phyloP scores from a whole-genome alignment of 2,329 filamentous ascomycete genomes.

The Tolypocladium cylindrosporum region DNA sequence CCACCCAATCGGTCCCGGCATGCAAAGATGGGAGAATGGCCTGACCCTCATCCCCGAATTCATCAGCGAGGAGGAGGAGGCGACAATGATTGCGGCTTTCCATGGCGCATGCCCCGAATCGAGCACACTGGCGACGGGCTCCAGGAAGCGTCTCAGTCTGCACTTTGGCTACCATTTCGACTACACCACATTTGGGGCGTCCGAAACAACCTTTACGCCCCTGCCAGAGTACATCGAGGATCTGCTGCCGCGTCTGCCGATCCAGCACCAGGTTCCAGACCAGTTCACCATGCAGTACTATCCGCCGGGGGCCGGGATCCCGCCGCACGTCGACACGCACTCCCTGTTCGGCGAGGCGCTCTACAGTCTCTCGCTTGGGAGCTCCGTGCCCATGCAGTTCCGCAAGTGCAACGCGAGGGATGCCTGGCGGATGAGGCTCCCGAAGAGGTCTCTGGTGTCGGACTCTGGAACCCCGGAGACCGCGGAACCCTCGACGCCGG shows the following conservation, averaged over 20 bases:
- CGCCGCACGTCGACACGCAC: constrained; percentile 52
- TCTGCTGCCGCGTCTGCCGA: constrained; percentile 27
- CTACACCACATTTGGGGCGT: constrained; percentile 48
- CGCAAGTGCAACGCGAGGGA: not conserved
- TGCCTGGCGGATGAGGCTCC: not conserved
- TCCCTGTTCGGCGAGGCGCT: constrained; percentile 2
- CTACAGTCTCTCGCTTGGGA: constrained; percentile 3
- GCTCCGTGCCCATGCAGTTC: constrained; percentile 1
- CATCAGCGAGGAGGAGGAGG: not conserved
- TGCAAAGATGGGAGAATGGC: not conserved
- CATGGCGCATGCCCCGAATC: not conserved
- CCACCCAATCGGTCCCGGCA: not conserved
- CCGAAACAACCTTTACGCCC: constrained; percentile 32
- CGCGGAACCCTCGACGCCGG: not conserved
- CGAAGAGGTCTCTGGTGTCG: not conserved
- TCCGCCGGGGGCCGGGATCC: constrained; percentile 48
- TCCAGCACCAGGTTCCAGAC: constrained; percentile 35
- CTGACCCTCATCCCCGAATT: not conserved
- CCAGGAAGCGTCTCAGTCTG: not conserved
- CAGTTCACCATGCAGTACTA: constrained; percentile 53
- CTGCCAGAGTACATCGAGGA: constrained; percentile 42
- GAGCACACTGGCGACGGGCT: not conserved
- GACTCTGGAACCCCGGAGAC: not conserved
- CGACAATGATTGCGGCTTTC: not conserved
- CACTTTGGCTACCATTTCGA: constrained; percentile 49